Evolutionary conservation across 2,329 filamentous ascomycete species (phyloP).

Genomic region (Annulohypoxylon truncatum): DNA sequence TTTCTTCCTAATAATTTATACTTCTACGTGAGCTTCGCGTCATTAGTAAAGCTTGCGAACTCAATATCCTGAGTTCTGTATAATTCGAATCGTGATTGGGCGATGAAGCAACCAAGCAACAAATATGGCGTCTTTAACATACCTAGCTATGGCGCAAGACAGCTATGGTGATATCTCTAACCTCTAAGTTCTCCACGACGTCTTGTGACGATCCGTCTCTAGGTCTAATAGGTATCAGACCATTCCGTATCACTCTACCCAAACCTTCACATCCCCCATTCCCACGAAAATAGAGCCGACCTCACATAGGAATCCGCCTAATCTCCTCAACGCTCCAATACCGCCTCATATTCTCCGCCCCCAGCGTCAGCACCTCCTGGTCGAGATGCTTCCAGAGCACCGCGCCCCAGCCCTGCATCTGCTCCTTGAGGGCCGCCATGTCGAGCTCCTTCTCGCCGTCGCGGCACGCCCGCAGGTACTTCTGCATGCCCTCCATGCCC

Average conservation of each 20-base stretch:
- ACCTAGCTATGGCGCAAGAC: background rate
- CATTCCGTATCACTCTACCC: background rate
- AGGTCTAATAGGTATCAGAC: background rate
- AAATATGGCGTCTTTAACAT: background rate
- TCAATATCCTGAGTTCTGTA: background rate
- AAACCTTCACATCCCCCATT: background rate
- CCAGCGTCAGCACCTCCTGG: constrained; percentile 81
- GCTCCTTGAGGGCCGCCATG: constrained; percentile 69
- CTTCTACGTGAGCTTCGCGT: too few species aligned
- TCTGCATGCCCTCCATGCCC: constrained; percentile 75
- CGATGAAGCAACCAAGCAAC: background rate
- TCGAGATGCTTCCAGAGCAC: constrained; percentile 87
- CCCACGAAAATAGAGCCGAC: too few species aligned
- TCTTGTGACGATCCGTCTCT: background rate
- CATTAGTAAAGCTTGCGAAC: too few species aligned
- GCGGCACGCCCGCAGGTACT: constrained; percentile 72
- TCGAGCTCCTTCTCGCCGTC: constrained; percentile 71
- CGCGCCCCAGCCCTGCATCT: constrained; percentile 81
- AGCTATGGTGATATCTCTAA: background rate
- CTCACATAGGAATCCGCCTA: constrained; percentile 72
- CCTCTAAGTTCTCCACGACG: background rate
- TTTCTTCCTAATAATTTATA: too few species aligned
- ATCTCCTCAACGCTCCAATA: constrained; percentile 86
- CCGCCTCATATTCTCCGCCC: constrained; percentile 87
- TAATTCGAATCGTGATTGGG: background rate